These are phyloP conservation scores for Hyphopichia khmerensis DNA, from an alignment of 1,139 yeast genomes.

Conservation along the genomic window DNA sequence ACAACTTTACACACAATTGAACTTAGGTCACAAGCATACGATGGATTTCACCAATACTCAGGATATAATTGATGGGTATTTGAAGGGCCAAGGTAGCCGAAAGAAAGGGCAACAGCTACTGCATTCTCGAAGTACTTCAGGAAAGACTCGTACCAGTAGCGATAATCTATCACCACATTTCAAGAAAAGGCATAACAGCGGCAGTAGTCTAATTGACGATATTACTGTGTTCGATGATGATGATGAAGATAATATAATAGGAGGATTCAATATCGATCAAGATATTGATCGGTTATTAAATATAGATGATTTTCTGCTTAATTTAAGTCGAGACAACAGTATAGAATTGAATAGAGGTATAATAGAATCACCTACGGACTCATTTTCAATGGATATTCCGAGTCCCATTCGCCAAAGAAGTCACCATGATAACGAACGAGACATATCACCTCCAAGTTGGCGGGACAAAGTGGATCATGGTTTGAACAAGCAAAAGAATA, in stretches of 20 bases:
- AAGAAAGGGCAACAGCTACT: background rate
- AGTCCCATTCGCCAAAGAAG: background rate
- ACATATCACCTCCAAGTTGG: too few relatives aligned
- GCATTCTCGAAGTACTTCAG: background rate
- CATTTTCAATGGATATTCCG: background rate
- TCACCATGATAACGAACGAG: background rate
- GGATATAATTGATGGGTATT: slow-evolving; percentile 3
- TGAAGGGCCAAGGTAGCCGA: background rate
- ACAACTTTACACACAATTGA: too few relatives aligned
- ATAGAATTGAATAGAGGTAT: slow-evolving; percentile 1
- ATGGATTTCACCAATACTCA: slow-evolving; percentile 2
- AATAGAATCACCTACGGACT: background rate
- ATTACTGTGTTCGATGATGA: slow-evolving; percentile 1
- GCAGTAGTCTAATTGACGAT: background rate
- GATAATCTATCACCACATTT: background rate
- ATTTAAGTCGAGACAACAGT: background rate
- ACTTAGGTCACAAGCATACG: background rate
- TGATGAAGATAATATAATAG: background rate
- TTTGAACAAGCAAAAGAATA: too few relatives aligned
- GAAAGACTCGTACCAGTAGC: background rate
- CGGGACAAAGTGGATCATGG: too few relatives aligned
- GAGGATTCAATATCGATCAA: background rate
- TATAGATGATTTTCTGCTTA: background rate
- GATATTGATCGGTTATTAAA: background rate
- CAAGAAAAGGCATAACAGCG: background rate